A percentile compares a stretch with the other conserved stretches of the same genome.
Evolutionary conservation across 108 stramenopile genomes (phyloP).

Genomic region (Discostella stelligeroides): DNA sequence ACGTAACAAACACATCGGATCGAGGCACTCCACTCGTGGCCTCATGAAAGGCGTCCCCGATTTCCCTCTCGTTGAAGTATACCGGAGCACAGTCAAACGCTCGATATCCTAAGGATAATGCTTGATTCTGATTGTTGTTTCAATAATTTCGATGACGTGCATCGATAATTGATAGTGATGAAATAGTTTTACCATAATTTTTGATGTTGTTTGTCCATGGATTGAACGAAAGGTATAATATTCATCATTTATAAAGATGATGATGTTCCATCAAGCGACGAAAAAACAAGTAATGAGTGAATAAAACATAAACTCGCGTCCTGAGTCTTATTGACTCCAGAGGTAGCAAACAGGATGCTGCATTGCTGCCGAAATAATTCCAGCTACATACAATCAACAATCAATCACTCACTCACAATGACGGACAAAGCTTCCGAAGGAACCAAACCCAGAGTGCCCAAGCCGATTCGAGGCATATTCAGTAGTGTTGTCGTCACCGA

Average conservation of each 20-base stretch:
- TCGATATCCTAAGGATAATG: slow-evolving; percentile 62
- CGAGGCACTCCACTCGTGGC: slow-evolving; percentile 43
- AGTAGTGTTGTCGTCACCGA: neutral
- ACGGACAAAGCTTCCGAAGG: neutral
- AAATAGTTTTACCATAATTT: neutral
- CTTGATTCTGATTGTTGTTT: slow-evolving; percentile 30
- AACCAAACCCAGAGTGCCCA: neutral
- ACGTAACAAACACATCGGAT: slow-evolving; percentile 81
- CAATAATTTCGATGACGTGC: neutral
- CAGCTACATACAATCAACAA: no score
- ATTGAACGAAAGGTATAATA: no score
- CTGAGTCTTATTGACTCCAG: no score
- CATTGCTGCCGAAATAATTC: no score
- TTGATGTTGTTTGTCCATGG: no score
- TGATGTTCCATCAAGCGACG: no score
- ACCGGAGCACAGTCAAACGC: slow-evolving; percentile 78
- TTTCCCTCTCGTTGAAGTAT: slow-evolving; percentile 74
- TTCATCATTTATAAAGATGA: no score
- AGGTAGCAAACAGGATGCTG: no score
- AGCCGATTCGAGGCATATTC: neutral
- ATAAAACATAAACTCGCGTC: neutral
- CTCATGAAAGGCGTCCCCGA: slow-evolving; percentile 69
- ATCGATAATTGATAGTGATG: neutral
- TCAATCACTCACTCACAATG: slow-evolving; percentile 6
- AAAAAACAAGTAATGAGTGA: no score